These are phyloP conservation scores for Trypanosomatidae sp. DNA, from an alignment of 208 protist genomes.

Conservation along the genomic window DNA sequence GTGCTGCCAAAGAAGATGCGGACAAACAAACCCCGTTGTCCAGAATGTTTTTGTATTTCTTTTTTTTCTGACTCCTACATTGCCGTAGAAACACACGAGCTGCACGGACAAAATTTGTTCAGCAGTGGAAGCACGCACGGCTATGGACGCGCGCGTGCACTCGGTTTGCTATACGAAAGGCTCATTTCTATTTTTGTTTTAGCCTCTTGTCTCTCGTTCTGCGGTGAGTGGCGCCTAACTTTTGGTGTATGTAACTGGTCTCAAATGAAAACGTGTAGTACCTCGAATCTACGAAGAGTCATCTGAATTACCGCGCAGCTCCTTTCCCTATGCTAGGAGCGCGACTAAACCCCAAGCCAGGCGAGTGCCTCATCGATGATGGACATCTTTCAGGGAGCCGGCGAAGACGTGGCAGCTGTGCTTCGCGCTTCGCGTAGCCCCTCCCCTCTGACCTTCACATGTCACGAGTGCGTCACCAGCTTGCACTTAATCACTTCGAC, in stretches of 20 bases:
- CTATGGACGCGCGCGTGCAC: too few relatives aligned
- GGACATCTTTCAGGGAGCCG: background rate
- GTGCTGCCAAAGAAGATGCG: background rate
- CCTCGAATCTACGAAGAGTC: background rate
- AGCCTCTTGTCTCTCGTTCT: background rate
- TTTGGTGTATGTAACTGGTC: background rate
- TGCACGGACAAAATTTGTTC: background rate
- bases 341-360: background rate
- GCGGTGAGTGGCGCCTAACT: background rate
- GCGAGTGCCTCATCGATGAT: background rate
- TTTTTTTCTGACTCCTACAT: background rate
- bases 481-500: background rate
- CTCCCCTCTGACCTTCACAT: background rate
- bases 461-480: background rate
- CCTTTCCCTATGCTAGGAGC: background rate
- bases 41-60: background rate
- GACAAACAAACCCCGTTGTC: background rate
- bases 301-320: background rate
- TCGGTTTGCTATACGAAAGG: too few relatives aligned
- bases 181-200: too few relatives aligned
- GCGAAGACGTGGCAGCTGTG: background rate
- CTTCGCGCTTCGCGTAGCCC: background rate
- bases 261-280: background rate
- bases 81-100: background rate
- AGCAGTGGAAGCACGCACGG: background rate